Percentiles rank a stretch among this genome's conserved stretches.
These are phyloP conservation scores for Hamamelis virginiana DNA, from an alignment of 164 flowering plant genomes.

Conservation along the genomic window DNA sequence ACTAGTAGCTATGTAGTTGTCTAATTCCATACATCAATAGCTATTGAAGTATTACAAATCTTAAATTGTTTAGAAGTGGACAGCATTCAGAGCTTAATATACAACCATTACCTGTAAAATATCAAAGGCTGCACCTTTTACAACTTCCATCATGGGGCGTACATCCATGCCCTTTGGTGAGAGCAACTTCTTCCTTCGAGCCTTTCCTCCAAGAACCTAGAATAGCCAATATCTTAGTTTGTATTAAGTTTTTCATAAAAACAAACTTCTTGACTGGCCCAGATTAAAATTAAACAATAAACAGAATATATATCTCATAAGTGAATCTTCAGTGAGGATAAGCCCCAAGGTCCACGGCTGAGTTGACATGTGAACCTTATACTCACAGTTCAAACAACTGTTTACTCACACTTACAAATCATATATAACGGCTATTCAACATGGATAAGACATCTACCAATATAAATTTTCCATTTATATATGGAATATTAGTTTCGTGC, in stretches of 20 bases:
- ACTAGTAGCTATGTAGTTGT: background rate
- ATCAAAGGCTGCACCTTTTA: constrained; percentile 88
- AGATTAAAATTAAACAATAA: background rate
- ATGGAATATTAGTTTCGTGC: background rate
- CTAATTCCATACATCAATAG: background rate
- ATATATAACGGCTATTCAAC: background rate
- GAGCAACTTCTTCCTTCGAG: constrained; percentile 78
- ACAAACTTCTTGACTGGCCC: background rate
- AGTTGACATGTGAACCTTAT: background rate
- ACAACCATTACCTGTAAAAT: constrained; percentile 68
- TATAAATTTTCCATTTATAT: too few species aligned
- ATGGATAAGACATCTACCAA: background rate
- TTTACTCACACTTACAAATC: background rate
- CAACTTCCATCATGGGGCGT: constrained; percentile 99
- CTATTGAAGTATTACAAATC: background rate
- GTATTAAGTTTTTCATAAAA: background rate
- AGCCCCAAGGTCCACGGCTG: background rate
- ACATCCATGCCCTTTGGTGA: constrained; percentile 96
- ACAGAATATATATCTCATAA: background rate
- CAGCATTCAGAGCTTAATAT: background rate
- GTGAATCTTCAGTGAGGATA: background rate
- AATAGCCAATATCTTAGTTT: background rate
- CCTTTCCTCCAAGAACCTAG: constrained; percentile 88
- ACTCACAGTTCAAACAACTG: background rate
- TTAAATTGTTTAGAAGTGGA: background rate